These are phyloP conservation scores for Eimeria acervulina DNA, from an alignment of 169 alveolate species.

Conservation along the genomic window DNA sequence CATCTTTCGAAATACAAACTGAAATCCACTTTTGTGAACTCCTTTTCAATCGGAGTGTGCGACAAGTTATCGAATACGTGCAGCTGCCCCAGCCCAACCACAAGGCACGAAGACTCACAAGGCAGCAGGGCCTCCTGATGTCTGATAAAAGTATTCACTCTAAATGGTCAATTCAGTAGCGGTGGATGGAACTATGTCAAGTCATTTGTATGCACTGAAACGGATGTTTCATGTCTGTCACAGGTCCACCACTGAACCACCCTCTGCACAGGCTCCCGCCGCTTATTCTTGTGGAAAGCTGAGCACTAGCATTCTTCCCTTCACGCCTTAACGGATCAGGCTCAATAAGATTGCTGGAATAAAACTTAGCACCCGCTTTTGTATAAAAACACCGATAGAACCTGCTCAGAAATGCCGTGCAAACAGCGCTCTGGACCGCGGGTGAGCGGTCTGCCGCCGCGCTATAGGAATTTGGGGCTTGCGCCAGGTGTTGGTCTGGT, in stretches of 20 bases:
- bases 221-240: neutral
- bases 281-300: neutral
- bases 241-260: constrained; percentile 51
- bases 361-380: neutral
- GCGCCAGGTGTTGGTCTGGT: neutral
- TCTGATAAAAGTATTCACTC: neutral
- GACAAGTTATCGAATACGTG: neutral
- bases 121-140: neutral
- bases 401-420: neutral
- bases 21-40: neutral
- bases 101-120: neutral
- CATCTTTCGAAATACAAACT: neutral
- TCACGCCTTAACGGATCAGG: neutral
- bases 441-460: neutral
- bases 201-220: neutral
- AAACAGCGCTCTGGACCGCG: neutral
- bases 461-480: constrained; percentile 4
- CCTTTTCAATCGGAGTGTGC: neutral
- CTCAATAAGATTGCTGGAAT: too few relatives aligned
- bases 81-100: neutral
- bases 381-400: neutral
- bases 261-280: neutral
- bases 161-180: neutral
- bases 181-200: neutral
- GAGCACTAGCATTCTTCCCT: neutral